Base-by-base conservation (phyloP, 768 basidiomycete species). In the Stropharia rugosoannulata region DNA sequence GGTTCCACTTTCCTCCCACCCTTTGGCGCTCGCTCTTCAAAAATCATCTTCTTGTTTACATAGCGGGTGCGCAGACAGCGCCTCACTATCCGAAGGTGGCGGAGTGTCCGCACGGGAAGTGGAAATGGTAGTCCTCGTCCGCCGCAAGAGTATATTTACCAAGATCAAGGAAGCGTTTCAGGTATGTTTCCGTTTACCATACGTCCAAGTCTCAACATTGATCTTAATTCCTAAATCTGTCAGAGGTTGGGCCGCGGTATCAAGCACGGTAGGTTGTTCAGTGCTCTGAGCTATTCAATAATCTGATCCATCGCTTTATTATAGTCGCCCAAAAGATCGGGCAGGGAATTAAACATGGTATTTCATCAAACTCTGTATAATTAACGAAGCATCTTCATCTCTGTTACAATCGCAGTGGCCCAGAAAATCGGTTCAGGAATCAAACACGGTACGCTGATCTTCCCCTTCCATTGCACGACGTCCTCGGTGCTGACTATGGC, bases 121-220 rank as follows among this genome's bases (percentile, higher is more conserved):
- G 16, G 52, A 58, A 11, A 48, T 49, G 7, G 57, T 50, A 7
- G n/a, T 12, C 11, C 58, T 59, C 36, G 43, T 19, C 19, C 58
- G 54, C 18, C 54, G 58, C 13, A 53, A 40, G 45, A 46, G 45
- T 39, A 55, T 59, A n/a, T 59, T 55, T 39, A 47, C 49, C 2
- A 59, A 55, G 48, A 59, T 59, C 8, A 50, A 42, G 15, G 36
- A 59, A 12, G 58, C 54, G 15, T 59, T 59, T 50, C 27, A 43
- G 54, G 55, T 41, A 46, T 7, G 46, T 48, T 43, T 16, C 22
- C 8, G 10, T 43, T 19, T 4, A 9, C 16, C 16, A 4, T 16
- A 11, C 8, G 42, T 18, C 39, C 2, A 10, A 43, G 42, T 18
- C 22, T 16, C 7, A 8, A 8, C 18, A 3, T n/a, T 43, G 16